Conservation (phyloP, 257 asterid genomes). For the Nicotiana benthamiana region DNA sequence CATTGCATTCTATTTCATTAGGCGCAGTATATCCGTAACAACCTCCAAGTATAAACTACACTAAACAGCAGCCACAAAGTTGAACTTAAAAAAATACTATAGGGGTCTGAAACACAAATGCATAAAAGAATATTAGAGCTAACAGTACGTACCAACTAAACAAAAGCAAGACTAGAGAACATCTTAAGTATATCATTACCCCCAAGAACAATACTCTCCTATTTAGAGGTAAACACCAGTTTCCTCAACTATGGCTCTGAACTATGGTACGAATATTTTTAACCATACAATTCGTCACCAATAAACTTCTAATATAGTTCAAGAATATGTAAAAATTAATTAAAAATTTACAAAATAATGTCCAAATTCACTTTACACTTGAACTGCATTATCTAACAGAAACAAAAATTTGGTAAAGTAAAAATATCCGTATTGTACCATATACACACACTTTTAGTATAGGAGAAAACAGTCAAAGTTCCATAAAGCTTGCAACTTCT, state of each 20-base stretch:
- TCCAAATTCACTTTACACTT: neutral
- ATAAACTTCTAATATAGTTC: neutral
- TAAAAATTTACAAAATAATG: neutral
- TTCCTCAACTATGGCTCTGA: neutral
- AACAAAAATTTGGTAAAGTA: neutral
- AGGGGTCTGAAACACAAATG: neutral
- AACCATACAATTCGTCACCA: neutral
- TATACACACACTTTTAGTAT: neutral
- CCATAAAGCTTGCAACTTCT: neutral
- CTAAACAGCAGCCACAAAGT: neutral
- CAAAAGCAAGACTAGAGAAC: neutral
- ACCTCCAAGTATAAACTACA: neutral
- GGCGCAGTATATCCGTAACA: neutral
- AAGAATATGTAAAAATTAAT: neutral
- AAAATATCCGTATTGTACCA: neutral
- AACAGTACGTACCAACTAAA: neutral
- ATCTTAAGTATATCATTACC: neutral
- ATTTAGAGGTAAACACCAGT: neutral
- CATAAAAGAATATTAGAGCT: neutral
- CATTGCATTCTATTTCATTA: neutral
- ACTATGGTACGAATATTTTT: too few species aligned
- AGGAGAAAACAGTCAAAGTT: neutral
- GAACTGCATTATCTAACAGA: neutral
- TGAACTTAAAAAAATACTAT: neutral
- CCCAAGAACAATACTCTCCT: neutral